Conservation (phyloP, 371 early-diverging fungal genomes). For the Nosema granulosis region DNA sequence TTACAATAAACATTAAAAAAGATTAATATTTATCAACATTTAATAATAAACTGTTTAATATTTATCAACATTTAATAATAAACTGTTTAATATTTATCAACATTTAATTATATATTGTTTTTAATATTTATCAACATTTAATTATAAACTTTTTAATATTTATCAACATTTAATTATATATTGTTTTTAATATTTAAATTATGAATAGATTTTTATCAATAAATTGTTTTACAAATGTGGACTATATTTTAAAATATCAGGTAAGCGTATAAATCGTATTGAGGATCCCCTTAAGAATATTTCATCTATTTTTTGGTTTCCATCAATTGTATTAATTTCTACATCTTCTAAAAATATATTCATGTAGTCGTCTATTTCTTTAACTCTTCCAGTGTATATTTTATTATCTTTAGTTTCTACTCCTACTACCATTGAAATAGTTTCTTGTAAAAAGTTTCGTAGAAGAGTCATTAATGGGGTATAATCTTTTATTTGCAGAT, state of each 20-base stretch:
- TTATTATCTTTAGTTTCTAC: conserved; percentile 84
- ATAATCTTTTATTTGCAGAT: too few species aligned
- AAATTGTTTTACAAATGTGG: conserved; percentile 74
- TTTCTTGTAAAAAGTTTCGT: conserved; percentile 76
- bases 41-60: too few species aligned
- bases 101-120: neutral
- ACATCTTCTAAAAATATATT: conserved; percentile 86
- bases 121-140: neutral
- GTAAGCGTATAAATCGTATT: conserved; percentile 85
- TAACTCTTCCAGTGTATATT: conserved; percentile 82
- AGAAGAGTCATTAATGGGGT: too few species aligned
- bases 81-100: too few species aligned
- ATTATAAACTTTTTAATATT: too few species aligned
- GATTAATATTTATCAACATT: neutral
- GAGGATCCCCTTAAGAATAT: conserved; percentile 89
- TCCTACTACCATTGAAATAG: conserved; percentile 85
- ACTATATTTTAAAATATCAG: conserved; percentile 92
- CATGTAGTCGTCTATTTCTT: conserved; percentile 95
- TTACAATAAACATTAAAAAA: neutral
- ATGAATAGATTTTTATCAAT: neutral
- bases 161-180: neutral
- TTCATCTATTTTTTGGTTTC: conserved; percentile 81
- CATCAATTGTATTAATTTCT: conserved; percentile 81
- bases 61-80: neutral
- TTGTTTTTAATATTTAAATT: neutral